Base-by-base conservation (phyloP, 2,329 filamentous ascomycete species). In the Amylocarpus encephaloides region DNA sequence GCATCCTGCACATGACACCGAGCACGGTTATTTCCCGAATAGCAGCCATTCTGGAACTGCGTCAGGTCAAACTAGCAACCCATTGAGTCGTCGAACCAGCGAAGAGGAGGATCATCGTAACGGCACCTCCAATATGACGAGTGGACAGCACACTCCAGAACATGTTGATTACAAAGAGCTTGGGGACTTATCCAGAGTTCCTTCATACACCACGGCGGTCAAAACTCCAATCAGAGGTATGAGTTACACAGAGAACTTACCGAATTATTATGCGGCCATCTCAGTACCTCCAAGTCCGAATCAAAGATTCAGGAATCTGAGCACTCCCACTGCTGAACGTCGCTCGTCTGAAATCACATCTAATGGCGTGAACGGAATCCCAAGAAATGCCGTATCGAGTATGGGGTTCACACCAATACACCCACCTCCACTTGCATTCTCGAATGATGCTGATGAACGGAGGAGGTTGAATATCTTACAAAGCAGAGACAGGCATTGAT, bases 161-260 rank as follows among this genome's bases (percentile, higher is more conserved):
- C 77, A 82, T 55, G 60, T 75, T 43, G 77, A 83, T 49, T 71
- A 73, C 36, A 70, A 74, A 15, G 81, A 86, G 55, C 69, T 88
- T 57, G 76, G 78, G 43, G 78, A 82, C 56, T 70, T 90, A 38
- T 85, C 76, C 64, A 85, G 85, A 57, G 86, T 91, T 2, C 86
- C 86, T 1, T 90, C 86, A 50, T 91, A 91, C 65, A 77, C 78
- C 13, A 90, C 86, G 1, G 86, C 86, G 0, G 79, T 89, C 22
- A 80, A 79, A 55, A 79, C 82, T 0, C 79, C 82, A 5, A 77
- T 80, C 13, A 78, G 45, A 73, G 75, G 32, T 43, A 56, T 59
- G 73, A 74, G 70, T 43, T 73, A 72, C 39, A 67, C 73, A 6
- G 73, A 74, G 18, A 73, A 73, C 30, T 73, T 88, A 5, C 86